Evolutionary conservation across 2,329 filamentous ascomycete genomes (phyloP).

Genomic region (Bipolaris victoriae): DNA sequence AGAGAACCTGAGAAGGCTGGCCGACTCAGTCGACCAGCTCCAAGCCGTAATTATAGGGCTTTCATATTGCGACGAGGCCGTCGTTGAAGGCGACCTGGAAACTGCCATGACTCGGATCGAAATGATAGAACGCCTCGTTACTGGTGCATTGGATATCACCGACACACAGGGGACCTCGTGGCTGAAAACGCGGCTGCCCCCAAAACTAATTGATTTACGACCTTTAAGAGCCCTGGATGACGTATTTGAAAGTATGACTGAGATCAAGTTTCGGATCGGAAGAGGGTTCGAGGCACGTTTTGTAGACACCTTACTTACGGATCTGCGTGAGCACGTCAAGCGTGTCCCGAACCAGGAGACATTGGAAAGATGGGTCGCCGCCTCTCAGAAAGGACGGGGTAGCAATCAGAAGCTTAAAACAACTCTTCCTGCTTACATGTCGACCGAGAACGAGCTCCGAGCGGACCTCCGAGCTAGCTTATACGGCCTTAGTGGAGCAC

Average conservation of each 20-base stretch:
- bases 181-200: conserved; percentile 44
- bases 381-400: conserved; percentile 74
- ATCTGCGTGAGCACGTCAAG: conserved; percentile 80
- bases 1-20: conserved; percentile 83
- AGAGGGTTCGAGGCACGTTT: conserved; percentile 86
- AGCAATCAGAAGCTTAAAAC: conserved; percentile 70
- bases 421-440: conserved; percentile 77
- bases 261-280: conserved; percentile 80
- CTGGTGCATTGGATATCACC: conserved; percentile 65
- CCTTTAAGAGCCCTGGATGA: conserved; percentile 80
- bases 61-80: conserved; percentile 75
- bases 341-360: conserved; percentile 74
- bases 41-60: conserved; percentile 78
- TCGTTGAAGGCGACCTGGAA: conserved; percentile 84
- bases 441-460: conserved; percentile 73
- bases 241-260: conserved; percentile 75
- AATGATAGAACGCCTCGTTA: conserved; percentile 77
- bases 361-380: conserved; percentile 81
- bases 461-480: conserved; percentile 73
- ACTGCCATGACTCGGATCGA: conserved; percentile 79
- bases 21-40: conserved; percentile 82
- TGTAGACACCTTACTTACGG: conserved; percentile 75
- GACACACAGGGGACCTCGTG: conserved; percentile 39
- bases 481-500: conserved; percentile 79
- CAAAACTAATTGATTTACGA: conserved; percentile 70